phyloP scores from a whole-genome alignment of 1,139 yeast genomes.

The Arxiozyma slooffiae region DNA sequence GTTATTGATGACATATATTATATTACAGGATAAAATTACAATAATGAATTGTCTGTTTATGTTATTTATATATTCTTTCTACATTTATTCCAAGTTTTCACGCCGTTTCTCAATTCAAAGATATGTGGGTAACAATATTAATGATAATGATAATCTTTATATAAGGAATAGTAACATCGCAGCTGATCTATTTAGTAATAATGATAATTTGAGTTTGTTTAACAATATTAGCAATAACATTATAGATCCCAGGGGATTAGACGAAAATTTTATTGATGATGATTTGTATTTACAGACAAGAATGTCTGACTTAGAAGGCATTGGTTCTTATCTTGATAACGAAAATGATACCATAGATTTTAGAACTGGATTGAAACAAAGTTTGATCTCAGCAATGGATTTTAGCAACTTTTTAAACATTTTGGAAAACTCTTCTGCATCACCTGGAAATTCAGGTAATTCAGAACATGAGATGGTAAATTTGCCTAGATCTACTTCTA shows the following conservation, averaged over 20 bases:
- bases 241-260: neutral
- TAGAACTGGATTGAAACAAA: constrained; percentile 21
- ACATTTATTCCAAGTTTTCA: constrained; percentile 15
- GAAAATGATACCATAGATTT: constrained; percentile 5
- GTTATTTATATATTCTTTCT: constrained; percentile 20
- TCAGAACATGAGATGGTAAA: constrained; percentile 2
- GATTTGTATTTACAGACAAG: neutral
- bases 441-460: neutral
- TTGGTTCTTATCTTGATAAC: neutral
- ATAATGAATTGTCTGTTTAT: constrained; percentile 23
- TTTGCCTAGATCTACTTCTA: neutral
- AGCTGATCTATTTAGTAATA: neutral
- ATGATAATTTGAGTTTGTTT: neutral
- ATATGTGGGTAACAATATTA: neutral
- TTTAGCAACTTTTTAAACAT: constrained; percentile 20
- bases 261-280: neutral
- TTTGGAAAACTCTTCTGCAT: constrained; percentile 17
- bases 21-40: constrained; percentile 20
- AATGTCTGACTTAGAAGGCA: neutral
- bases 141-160: too few relatives aligned
- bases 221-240: constrained; percentile 1
- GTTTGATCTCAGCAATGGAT: constrained; percentile 27
- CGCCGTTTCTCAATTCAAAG: neutral
- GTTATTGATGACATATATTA: constrained; percentile 19
- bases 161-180: neutral